Evolutionary conservation across 2,329 filamentous ascomycete species (phyloP), one percentile per base, ranked within the genome.

Genomic region (Rhynchosporium secalis): DNA sequence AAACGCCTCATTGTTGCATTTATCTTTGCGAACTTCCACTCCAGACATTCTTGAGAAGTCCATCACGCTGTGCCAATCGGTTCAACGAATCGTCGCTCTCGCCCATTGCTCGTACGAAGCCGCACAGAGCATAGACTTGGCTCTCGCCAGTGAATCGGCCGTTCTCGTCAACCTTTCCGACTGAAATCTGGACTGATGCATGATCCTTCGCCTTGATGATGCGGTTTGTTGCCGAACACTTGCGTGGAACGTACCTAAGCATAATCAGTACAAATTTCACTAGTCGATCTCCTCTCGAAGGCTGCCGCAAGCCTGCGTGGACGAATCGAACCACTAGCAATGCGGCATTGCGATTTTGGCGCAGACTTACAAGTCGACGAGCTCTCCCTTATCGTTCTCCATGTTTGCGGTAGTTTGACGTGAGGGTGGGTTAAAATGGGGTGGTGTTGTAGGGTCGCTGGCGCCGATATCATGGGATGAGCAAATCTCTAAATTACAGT

Each of bases 171-270:
- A 99, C 95, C 86, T 97, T 98, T 81, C 89, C 94, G 78, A 99
- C 85, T 75, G 89, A 91, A 81, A 99, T 92, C 83, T 99, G 95
- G 75, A 98, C 95, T 69, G 91, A 96, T 75, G 92, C 94, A 87
- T 99, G 95, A 84, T 99, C 95, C 86, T 98, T 97, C 85, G 95
- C 92, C 86, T 97, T 97, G 89, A 99, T 98, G 86, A 98, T 97
- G 83, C 95, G 92, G 91, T 96, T 96, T 81, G 94, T 96, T 75
- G 93, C 93, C 81, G 87, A 92, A 91, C 94, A 98, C 86, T 97
- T 98, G 86, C 94, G 92, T 79, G 92, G 92, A 86, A 96, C 91
- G 88, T 96, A 96, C 80, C 92, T 96, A 78, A 69, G 70, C 63
- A 63, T 20, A 65, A 58, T 67, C 56, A 66, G 62, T 60, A 54